Base-by-base conservation (phyloP, 345 rosid species). In the Mallotus nudiflorus region DNA sequence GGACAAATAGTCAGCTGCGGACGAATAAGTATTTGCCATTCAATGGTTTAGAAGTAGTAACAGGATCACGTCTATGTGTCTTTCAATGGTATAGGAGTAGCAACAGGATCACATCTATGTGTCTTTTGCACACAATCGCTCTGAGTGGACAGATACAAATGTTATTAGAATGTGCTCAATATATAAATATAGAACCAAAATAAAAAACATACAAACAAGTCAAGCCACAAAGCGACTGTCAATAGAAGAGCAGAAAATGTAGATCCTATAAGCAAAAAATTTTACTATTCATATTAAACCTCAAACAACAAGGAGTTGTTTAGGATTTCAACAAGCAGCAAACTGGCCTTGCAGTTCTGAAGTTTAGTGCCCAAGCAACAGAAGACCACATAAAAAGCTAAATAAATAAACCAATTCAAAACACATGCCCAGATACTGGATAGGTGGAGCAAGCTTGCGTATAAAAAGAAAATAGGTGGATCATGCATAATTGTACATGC, bases 71-170 rank as follows among this genome's bases (percentile, higher is more conserved):
- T 14, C 18, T 85, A 86, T 33, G 74, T 87, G 42, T 91, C 97
- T 76, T 87, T 75, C 29, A 12, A 25, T 44, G 56, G 65, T 44
- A 14, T 6, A 18, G 24, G 28, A 37, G 33, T 31, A 15, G 14
- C 20, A 27, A 51, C 64, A 53, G 22, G 51, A 62, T 39, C 46
- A 48, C 25, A 28, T 37, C 62, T 85, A 86, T 33, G 74, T 87
- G 42, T 91, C 97, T 76, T 87, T 75, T 29, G 89, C 85, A 78
- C 97, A 91, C 73, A 90, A 73, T 24, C 97, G 88, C 84, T 94
- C 96, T 91, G 89, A 56, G 79, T 45, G 28, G 28, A 76, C 69
- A 72, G 59, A 25, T 55, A 35, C 60, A 9, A 57, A 18, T 5
- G 44, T 48, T 14, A 12, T 65, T 31, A 66, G 72, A 55, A 49